Evolutionary conservation across 352 stramenopile genomes (phyloP).

Genomic region (Pythium biforme): DNA sequence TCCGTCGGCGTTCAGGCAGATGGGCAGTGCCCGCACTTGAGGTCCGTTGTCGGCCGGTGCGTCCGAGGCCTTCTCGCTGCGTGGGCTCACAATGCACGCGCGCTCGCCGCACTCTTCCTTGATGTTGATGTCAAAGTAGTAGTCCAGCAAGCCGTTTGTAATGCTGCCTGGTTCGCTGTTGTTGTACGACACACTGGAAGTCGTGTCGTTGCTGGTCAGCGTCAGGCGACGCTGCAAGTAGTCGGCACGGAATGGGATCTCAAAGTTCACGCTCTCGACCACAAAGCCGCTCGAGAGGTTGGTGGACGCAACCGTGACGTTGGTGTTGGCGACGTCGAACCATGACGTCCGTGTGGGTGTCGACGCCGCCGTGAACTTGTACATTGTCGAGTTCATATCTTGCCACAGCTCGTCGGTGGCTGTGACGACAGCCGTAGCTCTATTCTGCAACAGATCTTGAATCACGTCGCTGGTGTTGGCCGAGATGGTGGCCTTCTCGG

Average conservation of each 20-base stretch:
- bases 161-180: constrained; percentile 1
- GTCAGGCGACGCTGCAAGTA: constrained; percentile 30
- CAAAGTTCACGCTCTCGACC: constrained; percentile 26
- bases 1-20: constrained; percentile 14
- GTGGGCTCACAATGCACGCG: constrained; percentile 26
- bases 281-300: constrained; percentile 14
- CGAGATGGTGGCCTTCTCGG: background rate
- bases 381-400: constrained; percentile 15
- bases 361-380: background rate
- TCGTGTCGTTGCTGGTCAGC: constrained; percentile 25
- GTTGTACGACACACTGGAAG: constrained; percentile 24
- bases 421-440: background rate
- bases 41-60: constrained; percentile 19
- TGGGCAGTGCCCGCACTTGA: constrained; percentile 16
- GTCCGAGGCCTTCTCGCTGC: constrained; percentile 12
- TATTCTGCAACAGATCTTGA: background rate
- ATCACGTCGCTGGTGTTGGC: background rate
- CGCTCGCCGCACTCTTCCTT: constrained; percentile 28
- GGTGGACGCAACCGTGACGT: background rate
- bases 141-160: background rate
- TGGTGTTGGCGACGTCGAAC: constrained; percentile 18
- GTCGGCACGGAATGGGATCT: constrained; percentile 21
- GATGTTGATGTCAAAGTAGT: constrained; percentile 31
- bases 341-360: constrained; percentile 8
- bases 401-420: background rate